These are phyloP conservation scores for Saksenaea oblongispora DNA, from an alignment of 371 early-diverging fungal genomes.

Conservation along the genomic window DNA sequence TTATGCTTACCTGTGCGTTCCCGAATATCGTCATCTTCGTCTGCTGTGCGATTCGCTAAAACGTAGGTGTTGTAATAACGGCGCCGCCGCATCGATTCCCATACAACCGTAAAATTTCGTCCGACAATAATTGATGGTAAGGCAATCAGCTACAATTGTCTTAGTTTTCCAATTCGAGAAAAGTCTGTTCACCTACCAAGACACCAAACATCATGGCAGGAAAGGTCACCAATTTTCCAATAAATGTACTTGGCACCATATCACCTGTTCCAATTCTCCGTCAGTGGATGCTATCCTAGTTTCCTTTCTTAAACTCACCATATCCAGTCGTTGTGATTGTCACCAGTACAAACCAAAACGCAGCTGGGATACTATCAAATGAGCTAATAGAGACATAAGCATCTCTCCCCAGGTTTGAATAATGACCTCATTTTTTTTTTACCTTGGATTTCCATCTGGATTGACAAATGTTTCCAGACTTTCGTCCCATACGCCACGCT, in stretches of 20 bases:
- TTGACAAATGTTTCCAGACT: conserved; percentile 71
- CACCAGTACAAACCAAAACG: conserved; percentile 82
- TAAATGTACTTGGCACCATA: conserved; percentile 82
- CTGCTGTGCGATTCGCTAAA: conserved; percentile 9
- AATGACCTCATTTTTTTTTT: conserved; percentile 2
- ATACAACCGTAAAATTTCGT: conserved; percentile 83
- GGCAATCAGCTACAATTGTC: conserved; percentile 63
- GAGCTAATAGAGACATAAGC: conserved; percentile 35
- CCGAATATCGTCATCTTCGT: conserved; percentile 26
- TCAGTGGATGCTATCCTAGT: not conserved
- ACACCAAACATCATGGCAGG: conserved; percentile 88
- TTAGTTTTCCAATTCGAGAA: not conserved
- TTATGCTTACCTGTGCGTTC: conserved; percentile 4
- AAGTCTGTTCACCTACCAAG: conserved; percentile 43
- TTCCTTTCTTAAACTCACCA: conserved; percentile 38
- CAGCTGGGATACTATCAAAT: conserved; percentile 84
- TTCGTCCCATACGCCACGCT: conserved; percentile 82
- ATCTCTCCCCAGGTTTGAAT: not conserved
- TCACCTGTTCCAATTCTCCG: conserved; percentile 43
- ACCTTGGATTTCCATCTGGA: conserved; percentile 62
- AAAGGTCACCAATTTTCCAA: conserved; percentile 83
- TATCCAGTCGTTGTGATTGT: conserved; percentile 89
- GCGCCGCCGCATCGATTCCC: conserved; percentile 73
- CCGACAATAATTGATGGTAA: conserved; percentile 89
- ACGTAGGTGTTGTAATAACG: conserved; percentile 15